phyloP scores from a whole-genome alignment of 208 protist genomes.

The Wallacemonas sp. region DNA sequence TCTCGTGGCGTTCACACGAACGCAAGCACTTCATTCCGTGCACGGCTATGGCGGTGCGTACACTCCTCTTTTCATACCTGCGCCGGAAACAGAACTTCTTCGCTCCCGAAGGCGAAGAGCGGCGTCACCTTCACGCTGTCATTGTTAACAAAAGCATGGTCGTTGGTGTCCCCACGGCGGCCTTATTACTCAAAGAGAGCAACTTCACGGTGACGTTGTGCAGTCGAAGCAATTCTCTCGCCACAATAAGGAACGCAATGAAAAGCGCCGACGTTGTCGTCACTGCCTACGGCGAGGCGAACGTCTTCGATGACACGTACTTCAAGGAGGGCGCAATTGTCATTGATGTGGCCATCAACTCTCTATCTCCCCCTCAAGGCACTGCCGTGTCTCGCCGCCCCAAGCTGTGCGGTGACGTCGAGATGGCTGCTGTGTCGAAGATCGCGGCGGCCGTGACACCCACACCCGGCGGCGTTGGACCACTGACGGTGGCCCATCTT shows the following conservation, averaged over 20 bases:
- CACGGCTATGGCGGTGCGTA: slow-evolving; percentile 56
- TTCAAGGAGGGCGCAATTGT: slow-evolving; percentile 93
- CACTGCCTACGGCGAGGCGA: slow-evolving; percentile 85
- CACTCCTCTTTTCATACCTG: slow-evolving; percentile 59
- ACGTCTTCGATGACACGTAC: slow-evolving; percentile 69
- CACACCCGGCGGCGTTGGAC: slow-evolving; percentile 96
- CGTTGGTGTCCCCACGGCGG: slow-evolving; percentile 92
- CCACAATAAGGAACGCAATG: slow-evolving; percentile 42
- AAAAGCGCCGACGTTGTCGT: slow-evolving; percentile 89
- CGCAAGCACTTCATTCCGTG: slow-evolving; percentile 60
- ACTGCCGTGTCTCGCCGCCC: background rate
- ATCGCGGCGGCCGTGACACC: slow-evolving; percentile 89
- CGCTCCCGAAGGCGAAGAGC: background rate
- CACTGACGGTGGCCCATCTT: slow-evolving; percentile 94
- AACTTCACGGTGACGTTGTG: slow-evolving; percentile 91
- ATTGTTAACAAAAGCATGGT: slow-evolving; percentile 94
- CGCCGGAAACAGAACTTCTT: slow-evolving; percentile 15
- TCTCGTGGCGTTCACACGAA: slow-evolving; percentile 40
- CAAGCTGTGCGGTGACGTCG: slow-evolving; percentile 73
- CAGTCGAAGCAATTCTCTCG: slow-evolving; percentile 81
- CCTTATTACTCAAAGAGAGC: slow-evolving; percentile 78
- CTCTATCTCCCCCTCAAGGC: slow-evolving; percentile 8
- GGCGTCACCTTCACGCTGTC: slow-evolving; percentile 73
- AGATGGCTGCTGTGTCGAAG: slow-evolving; percentile 64
- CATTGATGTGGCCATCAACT: slow-evolving; percentile 97